phyloP scores from a whole-genome alignment of 208 protist genomes.

The Zelonia costaricensis region DNA sequence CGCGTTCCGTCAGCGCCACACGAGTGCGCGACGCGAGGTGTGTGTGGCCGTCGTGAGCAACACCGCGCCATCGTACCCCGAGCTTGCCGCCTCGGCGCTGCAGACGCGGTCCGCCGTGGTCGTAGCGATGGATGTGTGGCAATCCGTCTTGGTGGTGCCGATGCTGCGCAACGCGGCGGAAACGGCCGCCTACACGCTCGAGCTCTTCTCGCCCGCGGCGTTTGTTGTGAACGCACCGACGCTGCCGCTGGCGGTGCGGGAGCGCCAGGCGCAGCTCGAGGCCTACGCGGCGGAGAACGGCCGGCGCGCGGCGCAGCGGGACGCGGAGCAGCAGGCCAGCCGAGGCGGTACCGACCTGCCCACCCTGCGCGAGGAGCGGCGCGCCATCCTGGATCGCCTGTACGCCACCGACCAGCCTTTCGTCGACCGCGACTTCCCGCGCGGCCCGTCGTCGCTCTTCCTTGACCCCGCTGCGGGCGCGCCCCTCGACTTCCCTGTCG shows the following conservation, averaged over 20 bases:
- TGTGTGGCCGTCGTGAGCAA: conserved; percentile 47
- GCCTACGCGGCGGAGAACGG: conserved; percentile 19
- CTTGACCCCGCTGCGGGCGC: conserved; percentile 52
- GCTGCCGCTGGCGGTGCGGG: conserved; percentile 38
- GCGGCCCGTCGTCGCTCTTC: conserved; percentile 75
- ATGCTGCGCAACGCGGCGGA: conserved; percentile 67
- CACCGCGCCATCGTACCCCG: conserved; percentile 40
- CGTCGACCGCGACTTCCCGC: conserved; percentile 82
- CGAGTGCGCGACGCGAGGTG: conserved; percentile 35
- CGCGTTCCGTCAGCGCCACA: conserved; percentile 49
- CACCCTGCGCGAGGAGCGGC: conserved; percentile 32
- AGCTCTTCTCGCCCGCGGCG: conserved; percentile 56
- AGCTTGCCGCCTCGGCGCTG: conserved; percentile 39
- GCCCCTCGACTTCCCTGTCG: conserved; percentile 46
- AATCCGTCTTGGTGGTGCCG: conserved; percentile 55
- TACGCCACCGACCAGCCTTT: conserved; percentile 48
- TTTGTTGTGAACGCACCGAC: conserved; percentile 48
- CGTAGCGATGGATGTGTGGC: conserved; percentile 19
- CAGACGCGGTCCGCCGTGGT: conserved; percentile 22
- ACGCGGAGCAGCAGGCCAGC: not conserved
- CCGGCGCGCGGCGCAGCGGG: conserved; percentile 16
- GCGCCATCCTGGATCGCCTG: conserved; percentile 42
- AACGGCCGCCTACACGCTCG: conserved; percentile 52
- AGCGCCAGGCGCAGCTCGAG: conserved; percentile 38
- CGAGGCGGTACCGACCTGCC: not conserved